Percentiles rank a stretch among this genome's conserved stretches.
Conservation (phyloP, 371 early-diverging fungal species). For the Actinomortierella wolfii region DNA sequence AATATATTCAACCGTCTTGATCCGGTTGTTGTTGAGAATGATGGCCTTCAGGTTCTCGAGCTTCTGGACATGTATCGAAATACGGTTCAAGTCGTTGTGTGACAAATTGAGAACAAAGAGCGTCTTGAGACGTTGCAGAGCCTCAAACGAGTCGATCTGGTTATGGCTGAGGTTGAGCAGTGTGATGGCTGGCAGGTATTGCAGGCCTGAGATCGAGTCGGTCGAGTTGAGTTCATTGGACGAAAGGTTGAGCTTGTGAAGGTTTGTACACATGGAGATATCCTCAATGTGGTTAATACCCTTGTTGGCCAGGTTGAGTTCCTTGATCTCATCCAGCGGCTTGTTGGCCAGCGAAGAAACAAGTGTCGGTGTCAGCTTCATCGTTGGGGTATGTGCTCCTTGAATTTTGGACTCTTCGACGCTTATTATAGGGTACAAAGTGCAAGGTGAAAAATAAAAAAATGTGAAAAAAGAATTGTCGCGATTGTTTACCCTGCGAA, state of each 20-base stretch:
- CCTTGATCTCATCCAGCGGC: slow-evolving; percentile 52
- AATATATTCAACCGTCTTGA: slow-evolving; percentile 69
- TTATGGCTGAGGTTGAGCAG: slow-evolving; percentile 73
- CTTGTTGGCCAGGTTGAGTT: slow-evolving; percentile 57
- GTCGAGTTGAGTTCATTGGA: slow-evolving; percentile 62
- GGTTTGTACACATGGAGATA: slow-evolving; percentile 64
- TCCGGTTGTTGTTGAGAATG: slow-evolving; percentile 80
- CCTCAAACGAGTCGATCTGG: slow-evolving; percentile 61
- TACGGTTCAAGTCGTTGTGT: slow-evolving; percentile 68
- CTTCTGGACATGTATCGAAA: slow-evolving; percentile 61
- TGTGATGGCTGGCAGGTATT: slow-evolving; percentile 59
- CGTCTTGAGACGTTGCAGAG: slow-evolving; percentile 61
- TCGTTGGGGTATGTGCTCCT: too few relatives aligned
- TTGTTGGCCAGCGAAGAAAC: slow-evolving; percentile 47
- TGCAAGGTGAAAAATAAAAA: too few relatives aligned
- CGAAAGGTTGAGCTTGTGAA: slow-evolving; percentile 75
- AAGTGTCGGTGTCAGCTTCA: slow-evolving; percentile 61
- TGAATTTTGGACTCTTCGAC: too few relatives aligned
- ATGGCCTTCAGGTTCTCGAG: slow-evolving; percentile 77
- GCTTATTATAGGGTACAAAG: too few relatives aligned
- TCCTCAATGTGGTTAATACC: slow-evolving; percentile 70
- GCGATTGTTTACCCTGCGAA: too few relatives aligned
- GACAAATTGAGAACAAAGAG: slow-evolving; percentile 78
- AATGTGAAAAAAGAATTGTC: too few relatives aligned
- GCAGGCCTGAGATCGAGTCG: slow-evolving; percentile 60